Conservation (phyloP, 2,329 filamentous ascomycete genomes). For the Raffaelea deltoideospora region DNA sequence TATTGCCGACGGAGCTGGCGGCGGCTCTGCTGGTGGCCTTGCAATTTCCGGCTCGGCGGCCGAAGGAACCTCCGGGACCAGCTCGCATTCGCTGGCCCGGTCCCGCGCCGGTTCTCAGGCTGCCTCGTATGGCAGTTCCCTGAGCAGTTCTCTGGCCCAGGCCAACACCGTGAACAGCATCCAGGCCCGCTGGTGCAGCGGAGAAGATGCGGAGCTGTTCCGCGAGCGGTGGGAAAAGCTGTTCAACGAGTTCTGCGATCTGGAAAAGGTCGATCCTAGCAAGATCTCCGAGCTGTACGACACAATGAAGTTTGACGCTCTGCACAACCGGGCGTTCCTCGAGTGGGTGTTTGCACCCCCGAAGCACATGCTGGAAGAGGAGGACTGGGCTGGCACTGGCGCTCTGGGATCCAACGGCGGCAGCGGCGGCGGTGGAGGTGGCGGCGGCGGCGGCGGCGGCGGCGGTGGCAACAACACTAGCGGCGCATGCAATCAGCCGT, state of each 20-base stretch:
- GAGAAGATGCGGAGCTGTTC: constrained; percentile 88
- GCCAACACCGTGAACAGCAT: constrained; percentile 52
- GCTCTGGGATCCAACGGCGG: constrained; percentile 18
- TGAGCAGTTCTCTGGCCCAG: constrained; percentile 27
- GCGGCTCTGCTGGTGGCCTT: too few species aligned
- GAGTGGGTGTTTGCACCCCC: constrained; percentile 96
- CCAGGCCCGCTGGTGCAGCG: constrained; percentile 88
- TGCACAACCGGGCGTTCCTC: constrained; percentile 90
- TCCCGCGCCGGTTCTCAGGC: too few species aligned
- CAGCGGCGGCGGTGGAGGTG: constrained; percentile 14
- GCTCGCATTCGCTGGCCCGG: background rate
- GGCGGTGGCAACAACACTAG: too few species aligned
- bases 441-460: too few species aligned
- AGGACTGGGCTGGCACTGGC: constrained; percentile 19
- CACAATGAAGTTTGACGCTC: constrained; percentile 97
- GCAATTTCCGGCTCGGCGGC: too few species aligned
- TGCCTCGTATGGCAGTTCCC: constrained; percentile 23
- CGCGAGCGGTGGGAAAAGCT: constrained; percentile 97
- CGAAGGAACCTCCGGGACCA: too few species aligned
- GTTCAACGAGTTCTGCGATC: constrained; percentile 90
- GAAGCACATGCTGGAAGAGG: constrained; percentile 60
- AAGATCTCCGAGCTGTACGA: constrained; percentile 98
- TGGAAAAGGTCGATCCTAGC: constrained; percentile 95
- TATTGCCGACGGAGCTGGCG: constrained; percentile 17
- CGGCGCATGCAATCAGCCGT: too few species aligned